Conservation (phyloP, 2,329 filamentous ascomycete genomes). For the Stachybotrys echinatus region DNA sequence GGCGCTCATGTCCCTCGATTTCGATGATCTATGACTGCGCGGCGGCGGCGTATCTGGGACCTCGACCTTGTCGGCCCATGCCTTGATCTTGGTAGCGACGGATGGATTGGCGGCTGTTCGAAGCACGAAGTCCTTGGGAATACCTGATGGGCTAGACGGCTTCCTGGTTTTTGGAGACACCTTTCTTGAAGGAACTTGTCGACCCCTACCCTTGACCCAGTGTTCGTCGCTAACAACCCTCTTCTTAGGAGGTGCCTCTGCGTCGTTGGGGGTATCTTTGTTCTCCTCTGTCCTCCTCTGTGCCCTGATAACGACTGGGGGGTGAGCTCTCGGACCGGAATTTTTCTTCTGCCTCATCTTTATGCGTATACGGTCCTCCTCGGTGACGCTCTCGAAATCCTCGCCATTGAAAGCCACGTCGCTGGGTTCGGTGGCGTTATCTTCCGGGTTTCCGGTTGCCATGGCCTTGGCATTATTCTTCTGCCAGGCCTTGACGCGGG, state of each 20-base stretch:
- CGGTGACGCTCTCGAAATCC: slow-evolving; percentile 51
- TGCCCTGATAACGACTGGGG: slow-evolving; percentile 15
- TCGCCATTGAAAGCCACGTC: slow-evolving; percentile 58
- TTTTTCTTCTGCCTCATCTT: slow-evolving; percentile 44
- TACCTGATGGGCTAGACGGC: slow-evolving; percentile 20
- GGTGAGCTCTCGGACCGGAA: slow-evolving; percentile 22
- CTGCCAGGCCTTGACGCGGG: slow-evolving; percentile 82
- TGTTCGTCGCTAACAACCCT: slow-evolving; percentile 89
- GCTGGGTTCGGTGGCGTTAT: slow-evolving; percentile 51
- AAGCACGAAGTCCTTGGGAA: slow-evolving; percentile 56
- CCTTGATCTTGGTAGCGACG: slow-evolving; percentile 54
- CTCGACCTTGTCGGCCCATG: slow-evolving; percentile 56
- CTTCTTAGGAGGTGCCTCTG: slow-evolving; percentile 66
- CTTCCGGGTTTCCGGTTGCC: slow-evolving; percentile 43
- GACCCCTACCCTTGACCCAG: slow-evolving; percentile 64
- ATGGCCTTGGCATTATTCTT: slow-evolving; percentile 66
- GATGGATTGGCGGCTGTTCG: slow-evolving; percentile 46
- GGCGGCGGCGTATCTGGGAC: slow-evolving; percentile 33
- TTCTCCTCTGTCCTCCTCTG: slow-evolving; percentile 15
- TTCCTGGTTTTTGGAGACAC: slow-evolving; percentile 29
- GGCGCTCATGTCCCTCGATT: slow-evolving; percentile 22
- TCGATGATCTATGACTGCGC: slow-evolving; percentile 30
- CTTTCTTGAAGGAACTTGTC: slow-evolving; percentile 40
- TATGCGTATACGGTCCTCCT: slow-evolving; percentile 55
- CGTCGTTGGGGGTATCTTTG: slow-evolving; percentile 14